Base-by-base conservation (phyloP, 352 stramenopile genomes). In the Phytophthora ramorum region DNA sequence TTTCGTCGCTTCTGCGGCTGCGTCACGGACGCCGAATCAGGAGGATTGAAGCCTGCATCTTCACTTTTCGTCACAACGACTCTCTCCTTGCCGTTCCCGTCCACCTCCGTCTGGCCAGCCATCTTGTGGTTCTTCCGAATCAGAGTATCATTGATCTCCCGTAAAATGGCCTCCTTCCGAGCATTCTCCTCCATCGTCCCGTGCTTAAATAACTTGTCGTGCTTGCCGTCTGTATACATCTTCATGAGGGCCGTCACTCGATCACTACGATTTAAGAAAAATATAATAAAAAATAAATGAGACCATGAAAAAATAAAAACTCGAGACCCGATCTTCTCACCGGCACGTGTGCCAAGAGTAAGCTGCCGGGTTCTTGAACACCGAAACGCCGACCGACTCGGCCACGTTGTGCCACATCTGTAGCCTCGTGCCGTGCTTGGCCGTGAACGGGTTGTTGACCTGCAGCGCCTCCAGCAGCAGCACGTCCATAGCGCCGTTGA, bases 191-290 rank as follows among this genome's bases (percentile, higher is more conserved):
- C 83, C 46, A 80, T 77, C 2, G 76, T 79, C 8, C 85, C 82
- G 58, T 92, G 79, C 63, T 92, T 92, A 79, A 90, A 93, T 63
- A 95, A 74, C 71, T 92, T 93, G 51, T 95, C 83, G 71, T 88
- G 78, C 66, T 93, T 92, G 60, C 78, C 83, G 53, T 91, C 84
- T 12, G 81, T 76, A 37, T 89, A 92, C 73, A 92, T 78, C 40
- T 93, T 91, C 70, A 95, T 83, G 13, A 95, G 69, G 40, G 82
- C 80, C 24, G 84, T 90, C 56, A 91, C 83, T 24, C 87, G 85
- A 44, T 95, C 84, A 10, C 86, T 91, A 55, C 19, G 19, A 43
- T 26, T 32, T 14, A 46, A 35, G 32, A 51, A 43, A 38, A 74
- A n/a, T 38, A 65, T 20, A 56, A 28, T 2, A 49, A 32, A 56